These are phyloP conservation scores for Kentomonas sorsogonicus DNA, from an alignment of 208 protist species.

Conservation along the genomic window DNA sequence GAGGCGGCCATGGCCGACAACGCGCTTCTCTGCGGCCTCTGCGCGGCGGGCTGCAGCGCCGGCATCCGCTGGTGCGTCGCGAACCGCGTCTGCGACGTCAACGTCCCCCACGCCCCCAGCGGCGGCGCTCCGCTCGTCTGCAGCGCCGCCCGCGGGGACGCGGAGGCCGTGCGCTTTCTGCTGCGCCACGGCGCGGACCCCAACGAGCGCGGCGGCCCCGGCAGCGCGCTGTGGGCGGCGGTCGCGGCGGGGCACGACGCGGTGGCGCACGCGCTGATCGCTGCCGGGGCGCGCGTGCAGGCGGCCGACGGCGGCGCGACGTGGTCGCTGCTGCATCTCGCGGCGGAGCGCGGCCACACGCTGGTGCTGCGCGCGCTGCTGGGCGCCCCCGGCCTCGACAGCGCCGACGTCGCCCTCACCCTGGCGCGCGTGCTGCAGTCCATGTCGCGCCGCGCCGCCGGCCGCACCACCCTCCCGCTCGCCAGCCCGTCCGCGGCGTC, in stretches of 20 bases:
- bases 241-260: slow-evolving; percentile 30
- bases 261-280: slow-evolving; percentile 37
- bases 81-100: slow-evolving; percentile 28
- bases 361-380: slow-evolving; percentile 43
- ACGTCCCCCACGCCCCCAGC: slow-evolving; percentile 13
- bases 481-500: too few species aligned
- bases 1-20: slow-evolving; percentile 18
- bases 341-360: slow-evolving; percentile 31
- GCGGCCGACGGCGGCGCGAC: slow-evolving; percentile 18
- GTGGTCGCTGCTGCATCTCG: slow-evolving; percentile 45
- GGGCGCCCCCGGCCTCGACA: slow-evolving; percentile 17
- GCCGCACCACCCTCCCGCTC: too few species aligned
- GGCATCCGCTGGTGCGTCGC: slow-evolving; percentile 65
- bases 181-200: slow-evolving; percentile 36
- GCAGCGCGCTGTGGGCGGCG: slow-evolving; percentile 27
- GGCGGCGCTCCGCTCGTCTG: slow-evolving; percentile 40
- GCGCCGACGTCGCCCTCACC: slow-evolving; percentile 30
- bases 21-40: slow-evolving; percentile 44
- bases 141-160: slow-evolving; percentile 38
- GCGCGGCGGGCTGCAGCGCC: slow-evolving; percentile 17
- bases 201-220: slow-evolving; percentile 13
- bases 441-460: slow-evolving; percentile 12
- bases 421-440: slow-evolving; percentile 31
- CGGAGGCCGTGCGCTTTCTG: slow-evolving; percentile 29
- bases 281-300: slow-evolving; percentile 24